A percentile compares a stretch with the other conserved stretches of the same genome.
Conservation (phyloP, 2,329 filamentous ascomycete species). For the Paracorniculantispora psalliotae region DNA sequence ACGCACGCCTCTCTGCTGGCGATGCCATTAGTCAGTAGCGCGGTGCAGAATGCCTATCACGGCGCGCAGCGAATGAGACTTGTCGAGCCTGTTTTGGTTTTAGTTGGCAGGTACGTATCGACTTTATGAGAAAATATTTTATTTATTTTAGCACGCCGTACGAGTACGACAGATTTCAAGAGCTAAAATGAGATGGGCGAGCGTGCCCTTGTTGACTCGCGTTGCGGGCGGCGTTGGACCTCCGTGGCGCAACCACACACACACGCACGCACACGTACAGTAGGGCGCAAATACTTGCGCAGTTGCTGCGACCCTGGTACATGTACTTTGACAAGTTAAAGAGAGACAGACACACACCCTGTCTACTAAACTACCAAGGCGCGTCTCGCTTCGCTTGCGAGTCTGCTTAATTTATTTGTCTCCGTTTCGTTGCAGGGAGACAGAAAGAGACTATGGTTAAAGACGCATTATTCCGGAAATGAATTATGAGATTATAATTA, state of each 20-base stretch:
- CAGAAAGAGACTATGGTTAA: too few species aligned
- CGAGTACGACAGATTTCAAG: background rate
- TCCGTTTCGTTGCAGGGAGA: too few species aligned
- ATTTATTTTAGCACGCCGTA: background rate
- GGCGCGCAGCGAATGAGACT: background rate
- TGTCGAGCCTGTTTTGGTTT: too few species aligned
- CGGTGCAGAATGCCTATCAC: background rate
- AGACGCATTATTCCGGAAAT: too few species aligned
- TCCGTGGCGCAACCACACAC: background rate
- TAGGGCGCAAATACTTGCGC: background rate
- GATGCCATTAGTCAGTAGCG: slow-evolving; percentile 8
- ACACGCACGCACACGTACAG: background rate
- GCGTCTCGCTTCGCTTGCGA: slow-evolving; percentile 4
- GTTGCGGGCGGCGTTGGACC: slow-evolving; percentile 3
- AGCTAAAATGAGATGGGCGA: background rate
- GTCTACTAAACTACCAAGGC: too few species aligned
- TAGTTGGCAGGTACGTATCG: slow-evolving; percentile 1
- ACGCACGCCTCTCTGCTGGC: background rate
- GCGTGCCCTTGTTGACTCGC: background rate
- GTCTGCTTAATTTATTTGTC: background rate
- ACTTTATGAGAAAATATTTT: background rate
- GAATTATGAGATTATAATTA: too few species aligned
- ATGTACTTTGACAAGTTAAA: too few species aligned
- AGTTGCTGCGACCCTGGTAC: background rate
- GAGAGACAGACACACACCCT: too few species aligned